Evolutionary conservation across 495 filamentous ascomycete genomes (phyloP).

Genomic region (Penicillium coffeae): DNA sequence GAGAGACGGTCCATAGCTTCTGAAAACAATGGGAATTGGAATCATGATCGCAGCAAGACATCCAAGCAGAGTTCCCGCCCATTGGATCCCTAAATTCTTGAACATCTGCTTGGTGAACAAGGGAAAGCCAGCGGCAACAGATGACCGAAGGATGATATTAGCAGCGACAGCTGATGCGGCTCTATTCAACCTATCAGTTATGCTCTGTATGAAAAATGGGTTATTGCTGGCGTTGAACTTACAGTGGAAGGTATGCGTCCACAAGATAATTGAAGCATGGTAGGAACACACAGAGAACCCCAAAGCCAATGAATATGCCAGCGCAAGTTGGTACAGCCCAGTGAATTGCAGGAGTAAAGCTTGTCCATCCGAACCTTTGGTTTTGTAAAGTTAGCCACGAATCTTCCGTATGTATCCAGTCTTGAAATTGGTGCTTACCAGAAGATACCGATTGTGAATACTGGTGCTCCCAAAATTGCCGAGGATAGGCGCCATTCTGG

Average conservation of each 20-base stretch:
- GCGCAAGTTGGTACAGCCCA: slow-evolving; percentile 34
- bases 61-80: slow-evolving; percentile 74
- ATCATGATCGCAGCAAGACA: slow-evolving; percentile 66
- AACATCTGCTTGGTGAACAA: slow-evolving; percentile 84
- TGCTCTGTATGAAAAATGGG: neutral
- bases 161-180: slow-evolving; percentile 85
- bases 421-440: slow-evolving; percentile 32
- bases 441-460: slow-evolving; percentile 54
- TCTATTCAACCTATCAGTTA: slow-evolving; percentile 23
- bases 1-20: slow-evolving; percentile 30
- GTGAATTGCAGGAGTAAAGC: slow-evolving; percentile 30
- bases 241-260: slow-evolving; percentile 61
- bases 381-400: neutral
- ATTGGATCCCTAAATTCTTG: slow-evolving; percentile 70
- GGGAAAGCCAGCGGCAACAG: slow-evolving; percentile 74
- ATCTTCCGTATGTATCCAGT: neutral
- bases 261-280: slow-evolving; percentile 42
- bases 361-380: slow-evolving; percentile 42
- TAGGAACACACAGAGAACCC: slow-evolving; percentile 36
- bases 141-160: slow-evolving; percentile 81
- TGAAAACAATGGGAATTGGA: slow-evolving; percentile 59
- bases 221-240: slow-evolving; percentile 29
- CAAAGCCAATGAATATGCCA: slow-evolving; percentile 31
- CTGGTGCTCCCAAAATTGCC: slow-evolving; percentile 47
- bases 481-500: slow-evolving; percentile 42